phyloP scores from a whole-genome alignment of 2,329 filamentous ascomycete species.

The Diaporthe vexans region DNA sequence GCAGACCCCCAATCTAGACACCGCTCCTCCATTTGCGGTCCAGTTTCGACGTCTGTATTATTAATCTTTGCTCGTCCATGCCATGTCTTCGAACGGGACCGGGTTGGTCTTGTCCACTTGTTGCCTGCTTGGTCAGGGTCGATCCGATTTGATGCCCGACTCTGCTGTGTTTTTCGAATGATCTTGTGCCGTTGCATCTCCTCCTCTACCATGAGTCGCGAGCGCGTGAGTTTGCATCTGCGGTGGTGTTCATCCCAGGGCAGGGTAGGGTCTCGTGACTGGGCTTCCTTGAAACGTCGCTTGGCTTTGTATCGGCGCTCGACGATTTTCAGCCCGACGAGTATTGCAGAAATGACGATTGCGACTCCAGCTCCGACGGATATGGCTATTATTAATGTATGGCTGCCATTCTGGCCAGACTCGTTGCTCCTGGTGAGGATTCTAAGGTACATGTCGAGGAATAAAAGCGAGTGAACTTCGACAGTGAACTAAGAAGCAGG shows the following conservation, averaged over 20 bases:
- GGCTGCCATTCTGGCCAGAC: not conserved
- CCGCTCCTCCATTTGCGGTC: not conserved
- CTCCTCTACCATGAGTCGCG: conserved; percentile 44
- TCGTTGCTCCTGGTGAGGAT: not conserved
- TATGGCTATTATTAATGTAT: conserved; percentile 21
- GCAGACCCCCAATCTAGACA: conserved; percentile 29
- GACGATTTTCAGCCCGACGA: conserved; percentile 31
- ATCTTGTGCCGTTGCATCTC: conserved; percentile 44
- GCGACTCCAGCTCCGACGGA: conserved; percentile 9
- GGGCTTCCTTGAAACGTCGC: conserved; percentile 39
- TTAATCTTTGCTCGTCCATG: conserved; percentile 1
- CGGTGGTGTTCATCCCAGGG: conserved; percentile 45
- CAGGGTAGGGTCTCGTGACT: conserved; percentile 43
- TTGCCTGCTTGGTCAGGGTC: not conserved
- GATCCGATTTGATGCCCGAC: conserved; percentile 41
- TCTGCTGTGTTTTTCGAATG: conserved; percentile 45
- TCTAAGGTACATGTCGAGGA: conserved; percentile 7
- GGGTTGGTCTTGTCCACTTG: not conserved
- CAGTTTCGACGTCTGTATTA: not conserved
- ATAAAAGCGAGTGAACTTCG: not conserved
- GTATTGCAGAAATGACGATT: conserved; percentile 11
- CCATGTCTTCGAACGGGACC: conserved; percentile 34
- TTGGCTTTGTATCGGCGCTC: conserved; percentile 36
- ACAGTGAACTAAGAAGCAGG: not conserved
- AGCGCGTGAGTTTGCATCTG: conserved; percentile 42